Base-by-base conservation (phyloP, 495 filamentous ascomycete species). In the Aspergillus homomorphus region DNA sequence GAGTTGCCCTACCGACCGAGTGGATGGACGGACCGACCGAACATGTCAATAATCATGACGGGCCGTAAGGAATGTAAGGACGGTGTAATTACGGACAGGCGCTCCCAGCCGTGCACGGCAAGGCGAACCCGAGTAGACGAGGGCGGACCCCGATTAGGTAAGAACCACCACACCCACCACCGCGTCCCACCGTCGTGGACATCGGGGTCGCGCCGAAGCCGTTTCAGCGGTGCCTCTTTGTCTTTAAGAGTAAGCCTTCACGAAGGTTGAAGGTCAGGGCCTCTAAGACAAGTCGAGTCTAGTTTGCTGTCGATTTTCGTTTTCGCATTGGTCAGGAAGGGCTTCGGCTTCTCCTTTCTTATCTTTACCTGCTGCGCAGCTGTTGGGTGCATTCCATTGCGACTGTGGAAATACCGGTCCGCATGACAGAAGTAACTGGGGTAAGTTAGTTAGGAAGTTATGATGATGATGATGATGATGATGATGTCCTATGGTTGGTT, bases 1-100 rank as follows among this genome's bases (percentile, higher is more conserved):
- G n/a, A 57, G 57, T 58, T 54, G 57, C 51, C 51, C 41, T 62
- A 51, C 60, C 51, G 51, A 24, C 55, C 48, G 46, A 33, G 23
- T 45, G 43, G 41, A 28, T 24, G 33, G 33, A 38, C 33, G 33
- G 33, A 38, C 33, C 33, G 33, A 38, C 33, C 33, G 33, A 38
- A 38, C 33, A 10, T 2, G 33, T 38, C 33, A 38, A 12, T 38
- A 38, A 38, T 38, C 33, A 38, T 38, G 33, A 38, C 33, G 33
- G 33, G 33, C 33, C 33, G 33, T 38, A 12, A 2, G 15, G 33
- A 12, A 2, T 7, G 48, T 51, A 51, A 33, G 30, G 48, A 5
- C 24, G 19, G 24, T 23, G 48, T 51, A 51, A 51, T 30, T 51
- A 51, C 48, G 48, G 48, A 16, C 22, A 45, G 55, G 33, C 33